phyloP scores from a whole-genome alignment of 352 stramenopile species.

The Phytophthora kernoviae region DNA sequence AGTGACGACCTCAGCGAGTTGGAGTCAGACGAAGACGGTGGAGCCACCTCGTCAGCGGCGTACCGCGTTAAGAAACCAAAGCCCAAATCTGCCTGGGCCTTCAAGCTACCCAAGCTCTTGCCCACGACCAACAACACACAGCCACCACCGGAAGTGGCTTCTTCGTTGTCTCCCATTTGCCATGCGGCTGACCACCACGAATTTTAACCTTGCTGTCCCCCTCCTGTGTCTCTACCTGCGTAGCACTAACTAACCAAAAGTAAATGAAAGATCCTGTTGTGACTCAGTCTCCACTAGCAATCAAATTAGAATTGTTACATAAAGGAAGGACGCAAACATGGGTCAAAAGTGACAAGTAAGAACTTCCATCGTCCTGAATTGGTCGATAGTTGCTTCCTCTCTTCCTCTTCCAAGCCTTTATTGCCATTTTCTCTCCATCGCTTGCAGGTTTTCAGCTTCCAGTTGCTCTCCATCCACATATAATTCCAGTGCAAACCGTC shows the following conservation, averaged over 20 bases:
- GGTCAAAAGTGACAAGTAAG: constrained; percentile 11
- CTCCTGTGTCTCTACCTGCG: constrained; percentile 9
- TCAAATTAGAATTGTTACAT: constrained; percentile 4
- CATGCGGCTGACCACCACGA: constrained; percentile 57
- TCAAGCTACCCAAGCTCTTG: constrained; percentile 50
- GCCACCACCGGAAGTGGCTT: constrained; percentile 26
- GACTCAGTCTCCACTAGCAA: not conserved
- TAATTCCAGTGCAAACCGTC: not conserved
- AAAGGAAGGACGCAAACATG: constrained; percentile 4
- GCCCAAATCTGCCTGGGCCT: constrained; percentile 43
- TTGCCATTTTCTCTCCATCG: no score
- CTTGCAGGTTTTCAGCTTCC: not conserved
- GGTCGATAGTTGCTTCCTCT: no score
- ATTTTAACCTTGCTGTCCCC: constrained; percentile 42
- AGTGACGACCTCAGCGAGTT: constrained; percentile 36
- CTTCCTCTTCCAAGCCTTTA: no score
- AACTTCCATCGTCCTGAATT: no score
- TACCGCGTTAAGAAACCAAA: constrained; percentile 43
- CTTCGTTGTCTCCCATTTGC: constrained; percentile 41
- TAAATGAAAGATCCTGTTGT: constrained; percentile 28
- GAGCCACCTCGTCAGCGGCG: constrained; percentile 34
- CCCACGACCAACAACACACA: constrained; percentile 26
- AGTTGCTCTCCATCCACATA: constrained; percentile 4
- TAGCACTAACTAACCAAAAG: constrained; percentile 26
- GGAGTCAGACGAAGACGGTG: constrained; percentile 34